These are phyloP conservation scores for Zymoseptoria passerinii DNA, from an alignment of 2,329 filamentous ascomycete genomes.

Conservation along the genomic window DNA sequence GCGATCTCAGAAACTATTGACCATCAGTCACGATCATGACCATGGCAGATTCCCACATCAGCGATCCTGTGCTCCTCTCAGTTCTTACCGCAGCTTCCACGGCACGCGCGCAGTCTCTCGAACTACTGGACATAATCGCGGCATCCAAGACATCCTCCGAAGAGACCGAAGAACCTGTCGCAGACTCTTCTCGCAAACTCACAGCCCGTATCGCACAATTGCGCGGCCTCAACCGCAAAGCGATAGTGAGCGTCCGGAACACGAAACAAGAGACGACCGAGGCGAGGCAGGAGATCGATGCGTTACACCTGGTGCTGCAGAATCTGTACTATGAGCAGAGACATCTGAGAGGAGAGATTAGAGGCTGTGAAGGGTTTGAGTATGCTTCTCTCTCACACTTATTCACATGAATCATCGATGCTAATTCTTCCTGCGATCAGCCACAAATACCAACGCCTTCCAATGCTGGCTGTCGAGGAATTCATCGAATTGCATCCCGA, in stretches of 20 bases:
- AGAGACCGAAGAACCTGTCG: constrained; percentile 33
- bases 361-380: constrained; percentile 86
- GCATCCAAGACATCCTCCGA: constrained; percentile 35
- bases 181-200: constrained; percentile 54
- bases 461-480: constrained; percentile 72
- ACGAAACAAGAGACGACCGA: constrained; percentile 83
- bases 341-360: constrained; percentile 82
- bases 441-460: constrained; percentile 80
- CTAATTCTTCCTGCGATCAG: constrained; percentile 37
- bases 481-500: constrained; percentile 73
- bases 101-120: constrained; percentile 62
- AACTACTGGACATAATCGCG: constrained; percentile 49
- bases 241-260: constrained; percentile 70
- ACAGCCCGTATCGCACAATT: constrained; percentile 71
- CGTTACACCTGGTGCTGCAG: constrained; percentile 82
- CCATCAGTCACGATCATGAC: constrained; percentile 1
- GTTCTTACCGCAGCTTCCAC: constrained; percentile 66
- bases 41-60: constrained; percentile 37
- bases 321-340: constrained; percentile 95
- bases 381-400: constrained; percentile 41
- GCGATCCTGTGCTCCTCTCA: constrained; percentile 55
- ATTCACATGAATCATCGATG: not conserved
- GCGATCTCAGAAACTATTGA: not conserved
- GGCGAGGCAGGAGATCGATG: constrained; percentile 82
- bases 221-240: constrained; percentile 73